Evolutionary conservation across 345 rosid genomes (phyloP).

Genomic region (Barbarea vulgaris): DNA sequence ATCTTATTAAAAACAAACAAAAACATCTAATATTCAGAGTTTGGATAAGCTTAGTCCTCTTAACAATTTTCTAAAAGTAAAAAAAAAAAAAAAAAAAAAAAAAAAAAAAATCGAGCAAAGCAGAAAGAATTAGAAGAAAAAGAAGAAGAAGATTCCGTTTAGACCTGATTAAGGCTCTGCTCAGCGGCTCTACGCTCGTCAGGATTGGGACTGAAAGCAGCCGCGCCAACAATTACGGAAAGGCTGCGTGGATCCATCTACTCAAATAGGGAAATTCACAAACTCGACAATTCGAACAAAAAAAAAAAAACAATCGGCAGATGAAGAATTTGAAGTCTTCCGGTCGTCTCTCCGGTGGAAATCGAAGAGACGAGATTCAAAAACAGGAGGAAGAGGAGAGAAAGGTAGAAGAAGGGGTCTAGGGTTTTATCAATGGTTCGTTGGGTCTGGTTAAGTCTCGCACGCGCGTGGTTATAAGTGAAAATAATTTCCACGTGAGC

Average conservation of each 20-base stretch:
- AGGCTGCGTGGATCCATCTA: constrained; percentile 92
- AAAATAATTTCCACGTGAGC: constrained; percentile 36
- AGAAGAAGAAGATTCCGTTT: neutral
- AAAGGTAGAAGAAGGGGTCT: constrained; percentile 18
- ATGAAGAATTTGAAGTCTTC: constrained; percentile 1
- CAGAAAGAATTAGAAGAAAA: neutral
- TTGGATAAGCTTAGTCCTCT: neutral
- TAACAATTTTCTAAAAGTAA: too few species aligned
- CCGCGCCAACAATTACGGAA: constrained; percentile 65
- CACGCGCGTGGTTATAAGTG: constrained; percentile 43
- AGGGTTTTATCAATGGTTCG: constrained; percentile 43
- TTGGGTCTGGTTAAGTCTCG: constrained; percentile 16
- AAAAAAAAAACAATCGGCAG: neutral
- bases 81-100: neutral
- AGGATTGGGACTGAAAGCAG: constrained; percentile 80
- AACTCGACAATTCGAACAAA: neutral
- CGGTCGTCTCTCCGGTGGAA: constrained; percentile 35
- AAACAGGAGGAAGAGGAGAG: constrained; percentile 1
- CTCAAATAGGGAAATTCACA: neutral
- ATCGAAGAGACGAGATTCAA: constrained; percentile 39
- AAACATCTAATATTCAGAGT: neutral
- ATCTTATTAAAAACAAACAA: neutral
- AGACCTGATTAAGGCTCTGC: constrained; percentile 86
- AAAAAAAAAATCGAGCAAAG: neutral
- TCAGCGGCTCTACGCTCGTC: constrained; percentile 93